Percentiles rank a stretch among this genome's conserved stretches.
Conservation (phyloP, 257 asterid species). For the Rauvolfia tetraphylla region DNA sequence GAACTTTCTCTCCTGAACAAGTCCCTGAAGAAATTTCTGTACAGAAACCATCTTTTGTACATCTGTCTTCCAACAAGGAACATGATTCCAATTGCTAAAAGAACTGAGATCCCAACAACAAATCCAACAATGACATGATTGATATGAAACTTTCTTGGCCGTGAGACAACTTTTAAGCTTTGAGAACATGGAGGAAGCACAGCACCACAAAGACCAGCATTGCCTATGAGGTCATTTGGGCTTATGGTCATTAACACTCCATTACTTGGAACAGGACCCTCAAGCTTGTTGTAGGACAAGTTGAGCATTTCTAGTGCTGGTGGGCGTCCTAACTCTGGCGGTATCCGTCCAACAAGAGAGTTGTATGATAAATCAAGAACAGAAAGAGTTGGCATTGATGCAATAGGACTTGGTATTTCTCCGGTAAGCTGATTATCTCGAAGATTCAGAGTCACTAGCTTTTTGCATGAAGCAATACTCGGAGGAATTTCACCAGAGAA, state of each 20-base stretch:
- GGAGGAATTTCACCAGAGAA: constrained; percentile 41
- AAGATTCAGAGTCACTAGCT: constrained; percentile 33
- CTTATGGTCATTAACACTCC: constrained; percentile 45
- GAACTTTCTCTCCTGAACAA: constrained; percentile 33
- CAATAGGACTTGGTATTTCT: constrained; percentile 40
- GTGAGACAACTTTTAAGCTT: constrained; percentile 16
- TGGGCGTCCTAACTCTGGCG: constrained; percentile 47
- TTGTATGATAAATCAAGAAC: constrained; percentile 57
- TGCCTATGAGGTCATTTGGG: constrained; percentile 45
- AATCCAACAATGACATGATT: constrained; percentile 39
- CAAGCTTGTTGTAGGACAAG: constrained; percentile 50
- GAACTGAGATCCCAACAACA: constrained; percentile 40
- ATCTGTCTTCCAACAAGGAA: constrained; percentile 32
- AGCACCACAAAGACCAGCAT: constrained; percentile 55
- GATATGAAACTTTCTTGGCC: constrained; percentile 20
- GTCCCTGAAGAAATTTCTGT: constrained; percentile 41
- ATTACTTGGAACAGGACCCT: constrained; percentile 50
- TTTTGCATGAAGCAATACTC: constrained; percentile 40
- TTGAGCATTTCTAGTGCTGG: constrained; percentile 53
- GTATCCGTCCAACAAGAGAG: constrained; percentile 51
- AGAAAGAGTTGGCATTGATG: constrained; percentile 44
- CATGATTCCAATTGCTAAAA: constrained; percentile 28
- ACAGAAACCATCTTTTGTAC: constrained; percentile 34
- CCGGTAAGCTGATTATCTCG: constrained; percentile 36
- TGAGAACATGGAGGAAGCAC: constrained; percentile 50